Conservation (phyloP, 805 yeast genomes). For the Torulaspora franciscae region DNA sequence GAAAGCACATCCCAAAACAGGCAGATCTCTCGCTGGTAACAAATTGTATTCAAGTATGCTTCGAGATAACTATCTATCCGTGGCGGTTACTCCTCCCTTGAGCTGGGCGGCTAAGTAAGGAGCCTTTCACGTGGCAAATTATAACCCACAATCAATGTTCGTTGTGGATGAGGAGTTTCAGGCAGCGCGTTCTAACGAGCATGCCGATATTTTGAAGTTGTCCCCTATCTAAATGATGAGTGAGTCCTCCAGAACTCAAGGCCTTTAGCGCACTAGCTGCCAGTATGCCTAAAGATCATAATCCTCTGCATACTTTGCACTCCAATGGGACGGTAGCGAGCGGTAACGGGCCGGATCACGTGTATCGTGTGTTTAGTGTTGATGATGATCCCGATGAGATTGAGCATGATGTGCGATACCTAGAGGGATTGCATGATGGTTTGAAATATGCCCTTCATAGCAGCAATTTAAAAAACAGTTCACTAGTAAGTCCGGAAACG, state of each 20-base stretch:
- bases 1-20: no score
- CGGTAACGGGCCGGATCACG: slow-evolving; percentile 19
- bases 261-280: no score
- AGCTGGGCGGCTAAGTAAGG: not conserved
- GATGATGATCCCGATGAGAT: slow-evolving; percentile 78
- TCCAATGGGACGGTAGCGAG: slow-evolving; percentile 26
- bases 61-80: no score
- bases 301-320: slow-evolving; percentile 11
- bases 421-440: slow-evolving; percentile 74
- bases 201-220: not conserved
- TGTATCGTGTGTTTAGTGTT: slow-evolving; percentile 56
- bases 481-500: slow-evolving; percentile 7
- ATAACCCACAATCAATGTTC: no score
- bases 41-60: no score
- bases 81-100: not conserved
- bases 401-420: slow-evolving; percentile 55
- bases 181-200: no score
- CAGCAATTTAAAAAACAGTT: slow-evolving; percentile 9
- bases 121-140: no score
- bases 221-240: no score
- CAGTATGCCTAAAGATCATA: slow-evolving; percentile 12
- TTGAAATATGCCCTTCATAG: slow-evolving; percentile 43
- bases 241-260: no score
- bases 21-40: no score
- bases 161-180: no score